Base-by-base conservation (phyloP, 805 yeast species). In the Candida stauntonica region DNA sequence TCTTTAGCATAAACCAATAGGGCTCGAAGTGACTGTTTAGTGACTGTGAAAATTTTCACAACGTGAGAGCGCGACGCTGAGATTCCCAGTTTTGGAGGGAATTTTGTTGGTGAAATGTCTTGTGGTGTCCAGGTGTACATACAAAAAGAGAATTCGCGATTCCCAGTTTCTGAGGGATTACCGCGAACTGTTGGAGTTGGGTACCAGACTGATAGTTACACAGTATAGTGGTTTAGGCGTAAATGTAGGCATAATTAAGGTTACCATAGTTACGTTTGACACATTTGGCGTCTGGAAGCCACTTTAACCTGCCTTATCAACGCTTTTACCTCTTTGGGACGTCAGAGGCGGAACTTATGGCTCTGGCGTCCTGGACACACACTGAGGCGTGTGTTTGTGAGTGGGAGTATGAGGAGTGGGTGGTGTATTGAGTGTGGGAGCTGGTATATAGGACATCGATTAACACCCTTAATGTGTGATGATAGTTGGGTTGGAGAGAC, bases 11-110 rank as follows among this genome's bases (percentile, higher is more conserved):
- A 42, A 31, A 35, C 46, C 26, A 39, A 38, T 39, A 38, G 31
- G 38, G 39, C 15, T 41, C 38, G 19, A 13, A 39, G 54, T 51
- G 58, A 53, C 58, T 53, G 58, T 51, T 46, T 37, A 53, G 59
- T 52, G 59, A 54, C 57, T 54, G 57, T 55, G 59, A 55, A 55
- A 55, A 52, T 55, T 55, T 54, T 53, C 42, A 28, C 7, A 5
- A 14, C 14, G n/a, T n/a, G n/a, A n/a, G n/a, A n/a, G n/a, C n/a
- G n/a, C n/a, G n/a, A n/a, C 14, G 30, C 20, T 4, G 5, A 11
- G 13, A 30, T 35, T 32, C 39, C n/a, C 39, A 26, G 26, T 35
- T 30, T 30, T 5, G 11, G 15, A 28, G 30, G 30, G 30, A 12
- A 21, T 15, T 9, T 14, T 28, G 17, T 5, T 17, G 12, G 12